Percentiles rank a stretch among this genome's conserved stretches.
phyloP scores from a whole-genome alignment of 345 rosid species.

The Citrus unshiu region DNA sequence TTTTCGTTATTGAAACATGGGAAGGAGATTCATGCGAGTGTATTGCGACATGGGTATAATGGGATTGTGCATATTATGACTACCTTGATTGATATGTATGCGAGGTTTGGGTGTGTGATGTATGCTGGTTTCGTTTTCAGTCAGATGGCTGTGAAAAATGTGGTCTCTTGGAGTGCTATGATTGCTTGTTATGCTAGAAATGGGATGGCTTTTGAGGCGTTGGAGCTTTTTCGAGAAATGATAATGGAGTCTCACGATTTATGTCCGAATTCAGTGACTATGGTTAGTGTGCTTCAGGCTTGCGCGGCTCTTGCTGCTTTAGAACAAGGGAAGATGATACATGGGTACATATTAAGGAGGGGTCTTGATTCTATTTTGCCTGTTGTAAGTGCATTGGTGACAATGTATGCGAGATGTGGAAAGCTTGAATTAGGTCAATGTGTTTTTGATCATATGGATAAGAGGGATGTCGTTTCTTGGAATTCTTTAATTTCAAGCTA shows the following conservation, averaged over 20 bases:
- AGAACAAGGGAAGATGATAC: slow-evolving; percentile 79
- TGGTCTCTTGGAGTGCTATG: slow-evolving; percentile 94
- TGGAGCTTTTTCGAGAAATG: slow-evolving; percentile 68
- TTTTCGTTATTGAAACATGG: slow-evolving; percentile 42
- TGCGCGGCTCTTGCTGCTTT: slow-evolving; percentile 84
- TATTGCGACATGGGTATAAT: slow-evolving; percentile 59
- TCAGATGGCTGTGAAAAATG: slow-evolving; percentile 60
- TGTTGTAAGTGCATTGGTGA: slow-evolving; percentile 68
- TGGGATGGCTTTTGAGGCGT: slow-evolving; percentile 61
- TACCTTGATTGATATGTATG: slow-evolving; percentile 85
- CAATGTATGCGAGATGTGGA: slow-evolving; percentile 85
- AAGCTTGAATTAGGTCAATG: slow-evolving; percentile 59
- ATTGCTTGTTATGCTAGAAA: slow-evolving; percentile 74
- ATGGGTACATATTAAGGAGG: slow-evolving; percentile 69
- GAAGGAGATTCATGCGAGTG: slow-evolving; percentile 78
- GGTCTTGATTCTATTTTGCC: slow-evolving; percentile 78
- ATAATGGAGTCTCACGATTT: slow-evolving; percentile 41
- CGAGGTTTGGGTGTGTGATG: slow-evolving; percentile 60
- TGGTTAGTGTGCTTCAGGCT: slow-evolving; percentile 94
- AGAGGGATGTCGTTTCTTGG: slow-evolving; percentile 82
- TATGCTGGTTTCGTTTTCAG: slow-evolving; percentile 54
- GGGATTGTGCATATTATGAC: slow-evolving; percentile 72
- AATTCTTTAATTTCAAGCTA: slow-evolving; percentile 78
- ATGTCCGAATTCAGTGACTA: slow-evolving; percentile 67
- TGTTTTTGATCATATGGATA: slow-evolving; percentile 62